Base-by-base conservation (phyloP, 2,329 filamentous ascomycete genomes). In the Talaromyces sp. region DNA sequence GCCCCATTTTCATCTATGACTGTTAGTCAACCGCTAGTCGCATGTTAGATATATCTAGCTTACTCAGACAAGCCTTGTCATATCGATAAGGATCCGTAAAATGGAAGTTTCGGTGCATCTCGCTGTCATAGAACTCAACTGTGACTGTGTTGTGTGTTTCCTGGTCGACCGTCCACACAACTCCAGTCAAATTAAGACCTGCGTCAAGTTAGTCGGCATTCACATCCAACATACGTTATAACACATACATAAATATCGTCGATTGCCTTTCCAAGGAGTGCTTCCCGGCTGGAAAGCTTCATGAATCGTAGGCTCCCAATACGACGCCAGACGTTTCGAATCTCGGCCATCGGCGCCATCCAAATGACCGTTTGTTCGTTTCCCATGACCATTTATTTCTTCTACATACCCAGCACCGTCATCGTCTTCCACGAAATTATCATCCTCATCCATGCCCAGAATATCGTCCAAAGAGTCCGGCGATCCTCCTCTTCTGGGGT, bases 121-220 rank as follows among this genome's bases (percentile, higher is more conserved):
- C 93, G 65, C 93, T 90, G 76, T 99, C 96, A 75, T 98, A 97
- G 76, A 99, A 99, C 72, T 98, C 95, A 1, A 98, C 93, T 0
- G 93, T 97, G 11, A 99, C 89, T 1, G 95, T 99, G 75, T 98
- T 88, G 71, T 94, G 90, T 0, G 90, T 91, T 73, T 97, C 93
- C 77, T 99, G 95, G 70, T 97, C 91, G 19, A 99, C 92, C 0
- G 94, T 98, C 92, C 95, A 99, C 9, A 97, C 91, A 73, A 96
- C 95, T 0, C 96, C 95, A 62, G 93, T 91, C 66, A 99, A 81
- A 74, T 98, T 98, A 47, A 98, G 85, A 73, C 79, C 81, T 82
- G 47, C 13, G 11, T 1, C 11, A 10, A 43, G 65, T 79, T 65
- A 79, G 76, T 63, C 16, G 27, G 13, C 50, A 22, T 7, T 8